A percentile compares a stretch with the other conserved stretches of the same genome.
Conservation (phyloP, 2,329 filamentous ascomycete genomes). For the Sarocladium kiliense region DNA sequence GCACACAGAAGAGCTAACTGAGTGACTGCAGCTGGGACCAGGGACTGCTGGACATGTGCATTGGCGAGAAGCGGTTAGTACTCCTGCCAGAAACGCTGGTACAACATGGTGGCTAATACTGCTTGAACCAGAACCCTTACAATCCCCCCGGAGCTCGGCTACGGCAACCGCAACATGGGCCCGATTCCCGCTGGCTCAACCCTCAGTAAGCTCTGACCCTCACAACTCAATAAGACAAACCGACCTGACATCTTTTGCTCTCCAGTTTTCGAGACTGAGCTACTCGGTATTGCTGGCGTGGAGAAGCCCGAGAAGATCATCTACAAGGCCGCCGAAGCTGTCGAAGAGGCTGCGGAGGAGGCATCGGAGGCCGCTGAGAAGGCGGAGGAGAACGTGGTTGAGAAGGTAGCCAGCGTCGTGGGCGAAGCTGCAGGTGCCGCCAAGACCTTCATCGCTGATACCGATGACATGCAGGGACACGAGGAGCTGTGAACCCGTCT, state of each 20-base stretch:
- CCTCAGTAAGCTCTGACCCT: conserved; percentile 53
- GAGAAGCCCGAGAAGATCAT: conserved; percentile 32
- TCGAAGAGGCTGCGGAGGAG: conserved; percentile 40
- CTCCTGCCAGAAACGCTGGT: neutral
- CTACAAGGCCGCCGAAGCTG: conserved; percentile 29
- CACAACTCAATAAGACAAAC: no score
- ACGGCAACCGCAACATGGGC: conserved; percentile 70
- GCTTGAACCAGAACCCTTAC: conserved; percentile 59
- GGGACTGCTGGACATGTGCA: conserved; percentile 88
- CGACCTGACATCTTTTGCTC: no score
- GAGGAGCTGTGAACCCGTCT: conserved; percentile 48
- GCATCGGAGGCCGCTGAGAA: conserved; percentile 42
- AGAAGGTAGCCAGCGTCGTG: conserved; percentile 41
- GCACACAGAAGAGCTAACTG: no score
- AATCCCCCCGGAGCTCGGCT: conserved; percentile 81
- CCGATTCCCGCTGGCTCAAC: conserved; percentile 81
- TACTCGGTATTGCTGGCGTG: conserved; percentile 78
- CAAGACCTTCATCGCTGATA: conserved; percentile 48
- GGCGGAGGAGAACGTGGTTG: conserved; percentile 36
- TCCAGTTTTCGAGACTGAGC: conserved; percentile 83
- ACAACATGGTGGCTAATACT: conserved; percentile 15
- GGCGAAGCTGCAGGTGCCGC: conserved; percentile 45
- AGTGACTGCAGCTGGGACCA: conserved; percentile 71
- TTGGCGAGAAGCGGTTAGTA: conserved; percentile 74
- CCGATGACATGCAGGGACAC: conserved; percentile 52